A percentile compares a stretch with the other conserved stretches of the same genome.
These are phyloP conservation scores for Arthrobotrys iridis DNA, from an alignment of 2,329 filamentous ascomycete species.

Conservation along the genomic window DNA sequence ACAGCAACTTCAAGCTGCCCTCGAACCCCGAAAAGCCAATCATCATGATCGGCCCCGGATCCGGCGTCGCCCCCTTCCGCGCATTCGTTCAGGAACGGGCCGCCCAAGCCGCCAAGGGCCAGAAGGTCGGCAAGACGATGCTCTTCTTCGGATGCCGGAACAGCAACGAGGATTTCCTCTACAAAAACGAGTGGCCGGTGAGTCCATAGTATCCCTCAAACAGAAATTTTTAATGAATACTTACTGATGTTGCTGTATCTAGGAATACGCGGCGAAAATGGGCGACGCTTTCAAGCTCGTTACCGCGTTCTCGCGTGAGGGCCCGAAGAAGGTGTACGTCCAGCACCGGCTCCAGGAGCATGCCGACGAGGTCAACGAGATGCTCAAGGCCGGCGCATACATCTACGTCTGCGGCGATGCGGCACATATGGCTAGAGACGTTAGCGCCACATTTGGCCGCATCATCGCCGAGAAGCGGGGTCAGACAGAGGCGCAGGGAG, in stretches of 20 bases:
- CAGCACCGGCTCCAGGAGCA: constrained; percentile 90
- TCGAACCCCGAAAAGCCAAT: constrained; percentile 93
- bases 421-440: constrained; percentile 94
- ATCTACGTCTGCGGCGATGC: constrained; percentile 99
- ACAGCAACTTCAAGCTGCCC: constrained; percentile 99
- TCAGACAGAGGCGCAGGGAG: constrained; percentile 83
- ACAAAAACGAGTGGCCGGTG: constrained; percentile 91
- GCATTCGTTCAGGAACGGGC: constrained; percentile 94
- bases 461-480: constrained; percentile 87
- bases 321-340: constrained; percentile 90
- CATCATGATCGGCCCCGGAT: constrained; percentile 96
- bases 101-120: constrained; percentile 79
- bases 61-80: constrained; percentile 95
- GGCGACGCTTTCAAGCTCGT: constrained; percentile 90
- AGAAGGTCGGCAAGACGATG: constrained; percentile 84
- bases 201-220: constrained; percentile 60
- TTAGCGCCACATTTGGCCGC: constrained; percentile 84
- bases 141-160: constrained; percentile 97
- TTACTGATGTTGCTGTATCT: no score
- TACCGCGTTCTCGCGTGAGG: constrained; percentile 93
- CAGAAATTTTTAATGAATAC: no score
- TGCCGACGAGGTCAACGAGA: constrained; percentile 83
- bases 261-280: constrained; percentile 84
- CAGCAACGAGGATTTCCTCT: constrained; percentile 87
- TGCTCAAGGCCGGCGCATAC: constrained; percentile 87